Conservation (phyloP, 2,329 filamentous ascomycete genomes). For the Xylariaceae sp. region DNA sequence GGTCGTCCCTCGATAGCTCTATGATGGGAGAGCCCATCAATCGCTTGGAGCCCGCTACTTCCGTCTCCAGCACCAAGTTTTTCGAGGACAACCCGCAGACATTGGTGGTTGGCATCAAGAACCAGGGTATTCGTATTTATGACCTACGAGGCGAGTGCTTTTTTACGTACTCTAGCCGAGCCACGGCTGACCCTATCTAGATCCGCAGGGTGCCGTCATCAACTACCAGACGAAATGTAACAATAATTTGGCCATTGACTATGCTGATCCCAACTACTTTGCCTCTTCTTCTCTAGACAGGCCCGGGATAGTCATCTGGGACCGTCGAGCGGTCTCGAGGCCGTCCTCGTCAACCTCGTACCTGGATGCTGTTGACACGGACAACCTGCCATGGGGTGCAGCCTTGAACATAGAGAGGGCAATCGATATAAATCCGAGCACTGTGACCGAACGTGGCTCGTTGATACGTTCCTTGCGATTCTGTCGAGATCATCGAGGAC, state of each 20-base stretch:
- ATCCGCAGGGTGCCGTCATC: slow-evolving; percentile 44
- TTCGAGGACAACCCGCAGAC: slow-evolving; percentile 70
- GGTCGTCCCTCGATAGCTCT: slow-evolving; percentile 42
- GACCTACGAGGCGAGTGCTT: slow-evolving; percentile 63
- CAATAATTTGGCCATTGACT: slow-evolving; percentile 70
- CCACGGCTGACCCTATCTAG: slow-evolving; percentile 21
- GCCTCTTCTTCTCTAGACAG: slow-evolving; percentile 71
- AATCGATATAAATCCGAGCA: slow-evolving; percentile 47
- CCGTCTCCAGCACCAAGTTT: slow-evolving; percentile 78
- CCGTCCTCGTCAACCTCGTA: slow-evolving; percentile 47
- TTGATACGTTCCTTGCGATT: slow-evolving; percentile 57
- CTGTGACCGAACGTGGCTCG: slow-evolving; percentile 48
- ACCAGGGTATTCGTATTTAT: slow-evolving; percentile 67
- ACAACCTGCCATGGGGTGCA: slow-evolving; percentile 55
- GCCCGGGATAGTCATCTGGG: slow-evolving; percentile 70
- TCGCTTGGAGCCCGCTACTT: slow-evolving; percentile 57
- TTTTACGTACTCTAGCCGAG: neutral
- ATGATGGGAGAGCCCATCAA: slow-evolving; percentile 49
- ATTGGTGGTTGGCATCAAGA: slow-evolving; percentile 67
- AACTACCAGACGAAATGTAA: slow-evolving; percentile 61
- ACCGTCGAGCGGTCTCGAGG: slow-evolving; percentile 55
- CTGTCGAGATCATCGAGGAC: slow-evolving; percentile 53
- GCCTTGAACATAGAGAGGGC: slow-evolving; percentile 50
- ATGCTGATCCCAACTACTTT: slow-evolving; percentile 75
- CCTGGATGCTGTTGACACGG: slow-evolving; percentile 49